phyloP scores from a whole-genome alignment of 306 rosid species.

The Trichosanthes cucumerina region DNA sequence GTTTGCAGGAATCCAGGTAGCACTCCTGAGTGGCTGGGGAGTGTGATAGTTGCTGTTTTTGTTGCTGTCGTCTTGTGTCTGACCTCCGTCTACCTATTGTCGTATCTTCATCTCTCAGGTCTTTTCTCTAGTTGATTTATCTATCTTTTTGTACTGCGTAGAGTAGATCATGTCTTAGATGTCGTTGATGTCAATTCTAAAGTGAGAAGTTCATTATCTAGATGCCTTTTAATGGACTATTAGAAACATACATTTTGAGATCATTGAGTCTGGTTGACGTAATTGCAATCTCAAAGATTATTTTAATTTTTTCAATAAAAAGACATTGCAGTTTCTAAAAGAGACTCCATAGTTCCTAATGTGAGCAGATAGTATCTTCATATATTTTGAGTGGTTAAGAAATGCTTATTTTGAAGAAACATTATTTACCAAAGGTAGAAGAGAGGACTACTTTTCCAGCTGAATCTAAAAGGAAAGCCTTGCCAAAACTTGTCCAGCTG shows the following conservation, averaged over 20 bases:
- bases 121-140: constrained; percentile 13
- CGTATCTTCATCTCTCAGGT: constrained; percentile 95
- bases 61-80: constrained; percentile 50
- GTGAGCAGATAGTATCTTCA: background rate
- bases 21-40: constrained; percentile 90
- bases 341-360: background rate
- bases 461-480: background rate
- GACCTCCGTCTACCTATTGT: constrained; percentile 82
- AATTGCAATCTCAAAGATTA: background rate
- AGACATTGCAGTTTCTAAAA: background rate
- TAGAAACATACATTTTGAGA: background rate
- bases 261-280: background rate
- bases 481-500: background rate
- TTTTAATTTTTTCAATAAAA: background rate
- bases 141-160: background rate
- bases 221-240: background rate
- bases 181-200: background rate
- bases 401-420: background rate
- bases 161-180: background rate
- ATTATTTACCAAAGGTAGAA: background rate
- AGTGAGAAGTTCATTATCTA: background rate
- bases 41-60: constrained; percentile 43
- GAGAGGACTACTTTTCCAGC: background rate
- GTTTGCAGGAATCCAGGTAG: constrained; percentile 77
- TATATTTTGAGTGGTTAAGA: background rate